Evolutionary conservation across 345 rosid genomes (phyloP), one percentile per base, ranked within the genome.

Genomic region (Theobroma cacao): DNA sequence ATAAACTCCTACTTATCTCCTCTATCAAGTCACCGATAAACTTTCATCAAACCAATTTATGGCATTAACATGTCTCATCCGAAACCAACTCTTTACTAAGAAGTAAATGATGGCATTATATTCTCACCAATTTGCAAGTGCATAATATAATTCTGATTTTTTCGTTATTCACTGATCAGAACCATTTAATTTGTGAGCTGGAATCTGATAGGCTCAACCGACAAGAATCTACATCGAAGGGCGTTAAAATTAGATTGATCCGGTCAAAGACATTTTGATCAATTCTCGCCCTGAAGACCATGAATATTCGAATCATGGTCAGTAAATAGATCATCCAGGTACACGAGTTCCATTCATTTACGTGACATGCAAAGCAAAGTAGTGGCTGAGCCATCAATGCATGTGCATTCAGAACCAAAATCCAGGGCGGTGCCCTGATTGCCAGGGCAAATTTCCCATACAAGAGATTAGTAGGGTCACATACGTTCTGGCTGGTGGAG

Each of bases 351-450:
- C 38, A 70, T 70, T 68, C 38, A 47, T 28, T 70, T 69, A 22
- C 38, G 58, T 47, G 74, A 70, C 74, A 47, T 47, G 74, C 74
- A 47, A 28, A 69, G 9, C 7, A 69, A 69, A 70, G 58, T 28
- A 8, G 24, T 47, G 58, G 74, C 74, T 47, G 74, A 70, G 47
- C 58, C 58, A 45, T 70, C 4, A 47, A 48, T 70, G 15, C 74
- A 70, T 70, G 74, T 70, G 40, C 40, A 70, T 7, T 28, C n/a
- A 10, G 38, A 69, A 69, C 38, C 56, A 28, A 45, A 43, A 15
- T 28, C 24, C 24, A 69, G 56, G 74, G 74, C 73, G 73, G 74
- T 70, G 58, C 58, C 74, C 58, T 70, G 26, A 40, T 2, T 70
- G 26, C 58, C 40, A 70, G 40, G 74, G 74, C 74, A 70, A 10